A percentile compares a stretch with the other conserved stretches of the same genome.
phyloP scores from a whole-genome alignment of 768 basidiomycete genomes.

The Tubosaeta brunneosetosa region DNA sequence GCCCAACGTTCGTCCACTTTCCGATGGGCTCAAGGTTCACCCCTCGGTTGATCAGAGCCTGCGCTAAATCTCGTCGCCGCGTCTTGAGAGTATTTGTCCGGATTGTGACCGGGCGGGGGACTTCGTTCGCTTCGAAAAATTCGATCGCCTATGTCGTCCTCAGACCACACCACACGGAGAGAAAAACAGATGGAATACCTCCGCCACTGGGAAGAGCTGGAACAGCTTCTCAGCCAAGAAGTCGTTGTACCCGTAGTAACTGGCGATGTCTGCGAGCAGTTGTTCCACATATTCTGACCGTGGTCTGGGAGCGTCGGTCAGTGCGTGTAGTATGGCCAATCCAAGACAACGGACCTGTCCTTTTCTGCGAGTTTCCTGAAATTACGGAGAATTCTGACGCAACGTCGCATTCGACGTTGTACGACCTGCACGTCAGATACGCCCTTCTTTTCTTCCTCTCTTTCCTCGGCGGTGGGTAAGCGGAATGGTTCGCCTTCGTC shows the following conservation, averaged over 20 bases:
- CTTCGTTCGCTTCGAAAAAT: constrained; percentile 97
- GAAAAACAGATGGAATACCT: constrained; percentile 48
- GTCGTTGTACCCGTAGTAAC: constrained; percentile 96
- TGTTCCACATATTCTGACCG: constrained; percentile 89
- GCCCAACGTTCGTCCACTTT: constrained; percentile 98
- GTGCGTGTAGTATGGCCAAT: constrained; percentile 1
- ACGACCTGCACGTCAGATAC: constrained; percentile 73
- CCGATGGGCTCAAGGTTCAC: constrained; percentile 98
- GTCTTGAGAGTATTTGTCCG: constrained; percentile 96
- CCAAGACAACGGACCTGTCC: constrained; percentile 44
- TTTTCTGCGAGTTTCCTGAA: constrained; percentile 65
- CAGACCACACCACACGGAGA: background rate
- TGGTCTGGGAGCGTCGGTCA: constrained; percentile 45
- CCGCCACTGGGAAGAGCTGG: constrained; percentile 85
- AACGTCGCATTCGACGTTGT: constrained; percentile 75
- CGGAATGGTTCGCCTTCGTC: constrained; percentile 43
- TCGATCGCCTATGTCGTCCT: constrained; percentile 70
- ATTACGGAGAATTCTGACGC: constrained; percentile 64
- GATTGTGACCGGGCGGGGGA: constrained; percentile 94
- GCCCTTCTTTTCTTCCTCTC: constrained; percentile 63
- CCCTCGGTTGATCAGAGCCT: constrained; percentile 89
- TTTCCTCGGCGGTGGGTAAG: constrained; percentile 67
- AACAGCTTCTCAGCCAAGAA: constrained; percentile 94
- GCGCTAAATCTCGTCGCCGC: constrained; percentile 89
- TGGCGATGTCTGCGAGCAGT: constrained; percentile 82